Evolutionary conservation across 495 filamentous ascomycete genomes (phyloP).

Genomic region (Copromyces sp.): DNA sequence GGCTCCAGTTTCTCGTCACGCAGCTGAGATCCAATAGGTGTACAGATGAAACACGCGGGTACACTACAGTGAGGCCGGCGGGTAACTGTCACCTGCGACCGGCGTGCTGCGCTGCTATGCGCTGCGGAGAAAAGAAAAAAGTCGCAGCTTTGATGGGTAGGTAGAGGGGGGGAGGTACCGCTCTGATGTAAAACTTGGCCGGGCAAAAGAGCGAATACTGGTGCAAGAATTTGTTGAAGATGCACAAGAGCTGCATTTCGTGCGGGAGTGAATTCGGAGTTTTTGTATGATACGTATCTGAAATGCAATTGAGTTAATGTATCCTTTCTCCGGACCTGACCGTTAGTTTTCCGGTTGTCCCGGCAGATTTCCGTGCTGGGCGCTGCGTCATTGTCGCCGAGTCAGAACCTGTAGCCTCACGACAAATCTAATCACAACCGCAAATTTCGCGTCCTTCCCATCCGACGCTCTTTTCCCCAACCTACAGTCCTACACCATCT

Average conservation of each 20-base stretch:
- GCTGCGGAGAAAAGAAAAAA: not conserved
- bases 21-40: not conserved
- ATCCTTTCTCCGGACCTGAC: not conserved
- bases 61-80: not conserved
- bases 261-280: not conserved
- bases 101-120: not conserved
- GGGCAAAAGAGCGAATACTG: not conserved
- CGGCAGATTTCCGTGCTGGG: not conserved
- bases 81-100: not conserved
- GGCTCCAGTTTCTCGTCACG: not conserved
- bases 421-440: not conserved
- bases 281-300: not conserved
- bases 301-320: not conserved
- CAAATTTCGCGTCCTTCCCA: not conserved
- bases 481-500: not conserved
- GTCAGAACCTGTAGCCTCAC: not conserved
- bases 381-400: not conserved
- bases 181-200: not conserved
- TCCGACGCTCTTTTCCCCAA: not conserved
- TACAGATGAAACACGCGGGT: not conserved
- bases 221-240: not conserved
- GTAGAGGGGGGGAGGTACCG: not conserved
- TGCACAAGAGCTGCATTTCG: not conserved
- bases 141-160: not conserved
- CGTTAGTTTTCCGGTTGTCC: not conserved